Evolutionary conservation across 768 basidiomycete species (phyloP).

Genomic region (Termitomyces sp.): DNA sequence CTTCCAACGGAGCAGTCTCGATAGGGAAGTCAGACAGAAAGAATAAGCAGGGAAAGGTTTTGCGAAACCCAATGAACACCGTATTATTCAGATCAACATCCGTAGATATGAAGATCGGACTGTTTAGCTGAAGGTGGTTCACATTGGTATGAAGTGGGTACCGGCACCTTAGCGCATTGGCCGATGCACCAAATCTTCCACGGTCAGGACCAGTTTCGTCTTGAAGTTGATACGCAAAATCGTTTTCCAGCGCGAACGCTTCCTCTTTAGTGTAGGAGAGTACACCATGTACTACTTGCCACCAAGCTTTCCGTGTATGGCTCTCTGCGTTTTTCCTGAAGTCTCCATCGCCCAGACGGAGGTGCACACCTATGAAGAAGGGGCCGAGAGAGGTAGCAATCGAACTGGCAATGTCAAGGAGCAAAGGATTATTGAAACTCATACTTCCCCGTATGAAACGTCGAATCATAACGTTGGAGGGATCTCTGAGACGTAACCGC

Average conservation of each 20-base stretch:
- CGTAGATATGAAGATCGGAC: constrained; percentile 63
- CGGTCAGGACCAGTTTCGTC: neutral
- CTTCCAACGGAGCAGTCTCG: constrained; percentile 25
- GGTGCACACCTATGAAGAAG: constrained; percentile 56
- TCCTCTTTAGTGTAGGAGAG: constrained; percentile 37
- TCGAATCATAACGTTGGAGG: constrained; percentile 37
- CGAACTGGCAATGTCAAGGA: constrained; percentile 36
- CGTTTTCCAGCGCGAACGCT: constrained; percentile 25
- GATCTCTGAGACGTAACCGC: constrained; percentile 47
- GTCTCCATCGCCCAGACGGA: constrained; percentile 64
- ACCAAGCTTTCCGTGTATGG: constrained; percentile 51
- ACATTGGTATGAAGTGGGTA: constrained; percentile 28
- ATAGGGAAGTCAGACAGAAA: constrained; percentile 47
- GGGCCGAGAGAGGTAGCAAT: constrained; percentile 41
- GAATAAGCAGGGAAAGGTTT: constrained; percentile 62
- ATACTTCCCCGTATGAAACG: constrained; percentile 48
- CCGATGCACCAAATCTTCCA: neutral
- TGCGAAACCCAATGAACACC: constrained; percentile 38
- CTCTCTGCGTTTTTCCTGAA: constrained; percentile 40
- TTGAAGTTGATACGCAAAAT: neutral
- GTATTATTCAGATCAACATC: constrained; percentile 40
- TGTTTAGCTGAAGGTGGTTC: constrained; percentile 36
- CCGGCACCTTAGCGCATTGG: constrained; percentile 29
- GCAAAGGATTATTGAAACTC: constrained; percentile 46
- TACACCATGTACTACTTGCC: constrained; percentile 45